A percentile compares a stretch with the other conserved stretches of the same genome.
phyloP scores from a whole-genome alignment of 2,329 filamentous ascomycete genomes.

The Sporothrix luriei region DNA sequence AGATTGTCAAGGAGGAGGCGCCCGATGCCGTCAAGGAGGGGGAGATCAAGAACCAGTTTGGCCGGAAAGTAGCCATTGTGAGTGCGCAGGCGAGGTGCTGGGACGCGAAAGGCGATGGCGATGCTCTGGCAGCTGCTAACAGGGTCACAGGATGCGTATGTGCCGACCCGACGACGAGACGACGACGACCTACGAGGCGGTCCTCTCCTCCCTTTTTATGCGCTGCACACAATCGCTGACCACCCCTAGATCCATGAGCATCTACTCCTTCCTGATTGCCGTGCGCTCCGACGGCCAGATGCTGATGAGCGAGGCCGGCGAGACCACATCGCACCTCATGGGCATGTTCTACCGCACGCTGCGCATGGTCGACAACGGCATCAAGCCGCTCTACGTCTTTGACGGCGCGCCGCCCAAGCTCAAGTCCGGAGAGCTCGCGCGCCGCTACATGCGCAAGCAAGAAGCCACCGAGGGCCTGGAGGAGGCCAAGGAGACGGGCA shows the following conservation, averaged over 20 bases:
- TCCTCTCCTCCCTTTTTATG: background rate
- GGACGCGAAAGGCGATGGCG: no score
- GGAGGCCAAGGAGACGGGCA: constrained; percentile 96
- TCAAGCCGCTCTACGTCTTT: constrained; percentile 98
- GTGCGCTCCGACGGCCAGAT: constrained; percentile 96
- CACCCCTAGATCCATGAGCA: constrained; percentile 86
- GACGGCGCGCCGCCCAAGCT: constrained; percentile 95
- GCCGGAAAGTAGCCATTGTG: constrained; percentile 96
- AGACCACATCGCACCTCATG: constrained; percentile 98
- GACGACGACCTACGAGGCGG: no score
- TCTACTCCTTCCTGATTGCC: constrained; percentile 97
- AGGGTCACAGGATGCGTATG: constrained; percentile 34
- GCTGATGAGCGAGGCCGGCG: constrained; percentile 89
- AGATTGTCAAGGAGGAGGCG: constrained; percentile 86
- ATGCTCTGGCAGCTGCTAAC: constrained; percentile 10
- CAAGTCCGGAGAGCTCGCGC: constrained; percentile 94
- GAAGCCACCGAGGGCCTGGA: constrained; percentile 88
- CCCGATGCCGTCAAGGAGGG: constrained; percentile 95
- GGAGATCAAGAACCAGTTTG: constrained; percentile 98
- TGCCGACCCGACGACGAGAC: background rate
- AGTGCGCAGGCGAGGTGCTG: constrained; percentile 44
- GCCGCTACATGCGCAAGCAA: constrained; percentile 91
- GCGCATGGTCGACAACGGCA: constrained; percentile 97
- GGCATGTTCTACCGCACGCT: constrained; percentile 99
- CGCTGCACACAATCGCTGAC: constrained; percentile 9